Conservation (phyloP, 352 stramenopile genomes). For the Thalassiosira sp. region DNA sequence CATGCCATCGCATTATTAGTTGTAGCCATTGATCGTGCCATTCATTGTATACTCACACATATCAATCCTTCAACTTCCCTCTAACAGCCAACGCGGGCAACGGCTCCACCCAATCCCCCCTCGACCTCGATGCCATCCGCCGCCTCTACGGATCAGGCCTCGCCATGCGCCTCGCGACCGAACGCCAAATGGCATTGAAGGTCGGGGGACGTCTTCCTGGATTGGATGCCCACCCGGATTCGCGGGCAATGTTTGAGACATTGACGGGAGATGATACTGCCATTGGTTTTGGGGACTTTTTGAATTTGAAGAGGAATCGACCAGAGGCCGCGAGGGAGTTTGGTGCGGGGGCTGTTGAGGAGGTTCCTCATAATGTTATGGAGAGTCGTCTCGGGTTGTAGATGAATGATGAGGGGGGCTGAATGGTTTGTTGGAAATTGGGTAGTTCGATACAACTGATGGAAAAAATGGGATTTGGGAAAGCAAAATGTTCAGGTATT, state of each 20-base stretch:
- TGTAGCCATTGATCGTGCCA: no score
- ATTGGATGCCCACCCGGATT: conserved; percentile 44
- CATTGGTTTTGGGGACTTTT: conserved; percentile 77
- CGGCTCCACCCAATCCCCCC: conserved; percentile 33
- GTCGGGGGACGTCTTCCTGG: conserved; percentile 54
- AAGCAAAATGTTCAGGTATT: no score
- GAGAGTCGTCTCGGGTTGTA: conserved; percentile 43
- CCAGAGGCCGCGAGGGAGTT: conserved; percentile 38
- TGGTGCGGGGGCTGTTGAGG: conserved; percentile 19
- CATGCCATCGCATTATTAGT: no score
- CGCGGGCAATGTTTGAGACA: conserved; percentile 69
- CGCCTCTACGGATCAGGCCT: conserved; percentile 77
- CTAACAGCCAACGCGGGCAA: conserved; percentile 18
- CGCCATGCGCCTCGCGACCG: conserved; percentile 77
- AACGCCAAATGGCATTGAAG: conserved; percentile 65
- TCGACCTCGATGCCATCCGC: conserved; percentile 68
- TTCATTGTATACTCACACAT: no score
- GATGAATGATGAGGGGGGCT: no score
- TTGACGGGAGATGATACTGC: conserved; percentile 68
- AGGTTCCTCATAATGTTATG: conserved; percentile 40
- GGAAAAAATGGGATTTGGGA: no score
- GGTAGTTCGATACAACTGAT: no score
- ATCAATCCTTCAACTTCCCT: not conserved
- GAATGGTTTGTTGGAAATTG: no score
- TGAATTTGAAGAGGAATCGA: conserved; percentile 63